Conservation (phyloP, 805 yeast genomes). For the Nakazawaea sp. region DNA sequence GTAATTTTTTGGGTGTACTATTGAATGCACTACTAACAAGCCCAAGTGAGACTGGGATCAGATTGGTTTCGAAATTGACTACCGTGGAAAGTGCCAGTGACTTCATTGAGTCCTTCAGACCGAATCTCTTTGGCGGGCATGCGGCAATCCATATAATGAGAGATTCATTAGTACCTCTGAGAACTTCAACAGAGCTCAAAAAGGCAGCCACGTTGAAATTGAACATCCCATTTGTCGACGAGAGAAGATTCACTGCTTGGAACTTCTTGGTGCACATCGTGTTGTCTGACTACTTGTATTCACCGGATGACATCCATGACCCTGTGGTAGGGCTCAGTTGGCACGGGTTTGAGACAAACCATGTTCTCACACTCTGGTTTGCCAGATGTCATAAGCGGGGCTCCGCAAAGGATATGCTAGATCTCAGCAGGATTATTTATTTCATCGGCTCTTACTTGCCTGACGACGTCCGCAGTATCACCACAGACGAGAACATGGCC, state of each 20-base stretch:
- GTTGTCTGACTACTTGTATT: conserved; percentile 1
- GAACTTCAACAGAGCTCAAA: not conserved
- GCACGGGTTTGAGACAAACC: not conserved
- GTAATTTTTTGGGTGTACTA: not conserved
- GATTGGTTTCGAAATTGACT: not conserved
- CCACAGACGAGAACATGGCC: conserved; percentile 1
- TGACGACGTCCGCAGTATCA: not conserved
- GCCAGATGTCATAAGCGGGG: conserved; percentile 3
- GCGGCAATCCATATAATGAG: conserved; percentile 10
- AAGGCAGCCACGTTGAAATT: conserved; percentile 11
- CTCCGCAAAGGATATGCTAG: not conserved
- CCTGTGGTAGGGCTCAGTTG: conserved; percentile 9
- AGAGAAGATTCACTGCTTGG: conserved; percentile 10
- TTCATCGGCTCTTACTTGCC: conserved; percentile 2
- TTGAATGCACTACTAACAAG: not conserved
- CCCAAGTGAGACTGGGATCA: conserved; percentile 1
- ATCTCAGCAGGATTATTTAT: conserved; percentile 8
- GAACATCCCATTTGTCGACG: conserved; percentile 1
- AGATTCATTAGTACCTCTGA: conserved; percentile 9
- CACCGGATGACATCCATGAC: conserved; percentile 5
- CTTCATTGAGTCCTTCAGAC: conserved; percentile 2
- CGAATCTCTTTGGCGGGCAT: not conserved
- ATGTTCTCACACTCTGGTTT: conserved; percentile 4
- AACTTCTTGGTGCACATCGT: conserved; percentile 1
- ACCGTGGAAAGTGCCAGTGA: no score